Percentiles rank a stretch among this genome's conserved stretches.
Conservation (phyloP, 176 grass and related monocot species). For the Rhynchospora pubera region DNA sequence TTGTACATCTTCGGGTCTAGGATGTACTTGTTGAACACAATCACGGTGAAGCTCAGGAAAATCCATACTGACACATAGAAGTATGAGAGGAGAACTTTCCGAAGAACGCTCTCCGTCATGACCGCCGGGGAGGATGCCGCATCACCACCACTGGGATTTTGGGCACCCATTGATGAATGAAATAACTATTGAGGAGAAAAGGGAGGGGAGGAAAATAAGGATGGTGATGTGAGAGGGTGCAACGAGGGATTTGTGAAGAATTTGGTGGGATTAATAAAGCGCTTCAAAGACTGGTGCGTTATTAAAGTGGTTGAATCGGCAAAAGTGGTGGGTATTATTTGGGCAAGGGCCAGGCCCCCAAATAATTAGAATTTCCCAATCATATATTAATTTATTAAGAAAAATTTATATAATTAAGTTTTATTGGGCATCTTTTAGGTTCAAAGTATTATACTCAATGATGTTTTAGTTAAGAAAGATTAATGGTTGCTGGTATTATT, state of each 20-base stretch:
- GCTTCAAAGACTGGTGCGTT: background rate
- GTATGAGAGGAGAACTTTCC: conserved; percentile 40
- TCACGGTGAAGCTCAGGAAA: conserved; percentile 41
- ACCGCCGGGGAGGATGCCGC: background rate
- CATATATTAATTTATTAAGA: too few relatives aligned
- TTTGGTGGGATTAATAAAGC: background rate
- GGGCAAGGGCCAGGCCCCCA: too few relatives aligned
- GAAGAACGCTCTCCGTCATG: conserved; percentile 23
- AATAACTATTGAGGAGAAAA: background rate
- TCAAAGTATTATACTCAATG: too few relatives aligned
- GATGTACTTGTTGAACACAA: conserved; percentile 55
- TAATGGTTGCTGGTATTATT: too few relatives aligned
- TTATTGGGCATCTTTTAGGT: too few relatives aligned
- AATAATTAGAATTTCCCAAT: too few relatives aligned
- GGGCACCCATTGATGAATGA: background rate
- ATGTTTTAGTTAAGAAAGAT: too few relatives aligned
- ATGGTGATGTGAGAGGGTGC: background rate
- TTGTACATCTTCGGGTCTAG: conserved; percentile 55
- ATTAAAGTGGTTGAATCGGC: background rate
- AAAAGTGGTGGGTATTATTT: conserved; percentile 7
- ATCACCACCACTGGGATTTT: background rate
- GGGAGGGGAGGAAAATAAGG: background rate
- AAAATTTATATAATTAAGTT: too few relatives aligned
- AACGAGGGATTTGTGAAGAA: background rate
- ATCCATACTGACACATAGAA: conserved; percentile 44